These are phyloP conservation scores for Cytauxzoon felis DNA, from an alignment of 169 alveolate genomes.

Conservation along the genomic window DNA sequence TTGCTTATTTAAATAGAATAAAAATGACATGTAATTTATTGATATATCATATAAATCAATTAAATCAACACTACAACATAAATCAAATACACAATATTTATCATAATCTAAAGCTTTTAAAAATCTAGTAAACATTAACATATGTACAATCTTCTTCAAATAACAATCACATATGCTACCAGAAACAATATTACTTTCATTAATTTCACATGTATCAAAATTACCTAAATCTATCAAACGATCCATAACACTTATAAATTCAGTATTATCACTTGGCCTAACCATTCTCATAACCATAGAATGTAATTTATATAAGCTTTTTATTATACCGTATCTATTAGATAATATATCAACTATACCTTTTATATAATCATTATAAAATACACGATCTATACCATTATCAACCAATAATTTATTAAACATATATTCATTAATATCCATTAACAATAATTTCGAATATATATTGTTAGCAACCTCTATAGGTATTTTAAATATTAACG, in stretches of 20 bases:
- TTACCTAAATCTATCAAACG: too few relatives aligned
- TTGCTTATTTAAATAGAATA: not conserved
- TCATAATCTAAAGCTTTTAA: not conserved
- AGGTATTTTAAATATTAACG: conserved; percentile 15
- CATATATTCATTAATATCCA: conserved; percentile 50
- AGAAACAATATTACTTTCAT: not conserved
- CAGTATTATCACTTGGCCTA: too few relatives aligned
- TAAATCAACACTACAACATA: conserved; percentile 6
- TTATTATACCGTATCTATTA: conserved; percentile 1
- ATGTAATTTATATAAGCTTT: conserved; percentile 23
- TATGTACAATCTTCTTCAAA: conserved; percentile 13
- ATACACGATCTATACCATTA: not conserved
- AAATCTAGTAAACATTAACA: conserved; percentile 22
- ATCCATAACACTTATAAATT: too few relatives aligned
- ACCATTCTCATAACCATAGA: not conserved
- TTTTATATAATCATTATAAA: not conserved
- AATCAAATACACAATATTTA: conserved; percentile 24
- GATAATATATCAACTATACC: conserved; percentile 19
- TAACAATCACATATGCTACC: conserved; percentile 17
- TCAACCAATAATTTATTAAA: conserved; percentile 26
- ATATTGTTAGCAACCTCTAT: conserved; percentile 28
- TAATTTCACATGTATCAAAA: too few relatives aligned
- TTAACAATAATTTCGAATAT: conserved; percentile 9
- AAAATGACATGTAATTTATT: too few relatives aligned
- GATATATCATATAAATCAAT: too few relatives aligned